Percentiles rank a stretch among this genome's conserved stretches.
Conservation (phyloP, 768 basidiomycete genomes). For the Rhodotorula diobovata region DNA sequence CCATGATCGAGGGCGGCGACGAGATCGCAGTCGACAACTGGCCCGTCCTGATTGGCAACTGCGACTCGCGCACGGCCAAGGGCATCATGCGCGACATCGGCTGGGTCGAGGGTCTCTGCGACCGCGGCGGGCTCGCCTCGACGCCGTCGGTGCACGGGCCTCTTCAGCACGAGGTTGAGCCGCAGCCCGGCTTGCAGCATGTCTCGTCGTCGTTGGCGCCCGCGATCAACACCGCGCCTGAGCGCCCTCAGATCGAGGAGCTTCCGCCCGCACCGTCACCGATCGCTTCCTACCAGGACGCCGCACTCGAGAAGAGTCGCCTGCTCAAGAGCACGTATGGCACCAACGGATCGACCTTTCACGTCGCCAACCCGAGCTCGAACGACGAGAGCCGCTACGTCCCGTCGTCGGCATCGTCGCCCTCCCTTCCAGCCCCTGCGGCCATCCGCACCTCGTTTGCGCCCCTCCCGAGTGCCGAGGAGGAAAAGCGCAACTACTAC, state of each 20-base stretch:
- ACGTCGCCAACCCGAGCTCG: conserved; percentile 10
- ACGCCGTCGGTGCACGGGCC: no score
- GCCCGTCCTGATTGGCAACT: conserved; percentile 24
- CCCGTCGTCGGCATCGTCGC: background rate
- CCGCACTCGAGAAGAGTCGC: conserved; percentile 10
- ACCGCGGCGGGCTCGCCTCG: conserved; percentile 9
- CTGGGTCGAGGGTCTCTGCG: conserved; percentile 30
- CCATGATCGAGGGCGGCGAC: conserved; percentile 32
- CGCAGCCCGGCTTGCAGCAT: background rate
- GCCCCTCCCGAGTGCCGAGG: conserved; percentile 12
- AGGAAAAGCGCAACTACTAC: conserved; percentile 23
- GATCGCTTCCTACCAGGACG: background rate
- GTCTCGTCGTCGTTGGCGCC: background rate
- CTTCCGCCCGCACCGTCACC: background rate
- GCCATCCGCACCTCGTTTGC: background rate
- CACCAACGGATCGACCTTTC: background rate
- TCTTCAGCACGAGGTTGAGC: background rate
- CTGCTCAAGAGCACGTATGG: background rate
- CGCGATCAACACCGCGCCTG: background rate
- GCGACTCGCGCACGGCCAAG: background rate
- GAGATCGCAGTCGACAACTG: conserved; percentile 31
- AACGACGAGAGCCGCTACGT: background rate
- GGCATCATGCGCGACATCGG: conserved; percentile 34
- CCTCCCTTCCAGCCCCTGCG: background rate
- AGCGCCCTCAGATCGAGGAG: background rate